phyloP scores from a whole-genome alignment of 495 filamentous ascomycete genomes.

The Choiromyces venosus region DNA sequence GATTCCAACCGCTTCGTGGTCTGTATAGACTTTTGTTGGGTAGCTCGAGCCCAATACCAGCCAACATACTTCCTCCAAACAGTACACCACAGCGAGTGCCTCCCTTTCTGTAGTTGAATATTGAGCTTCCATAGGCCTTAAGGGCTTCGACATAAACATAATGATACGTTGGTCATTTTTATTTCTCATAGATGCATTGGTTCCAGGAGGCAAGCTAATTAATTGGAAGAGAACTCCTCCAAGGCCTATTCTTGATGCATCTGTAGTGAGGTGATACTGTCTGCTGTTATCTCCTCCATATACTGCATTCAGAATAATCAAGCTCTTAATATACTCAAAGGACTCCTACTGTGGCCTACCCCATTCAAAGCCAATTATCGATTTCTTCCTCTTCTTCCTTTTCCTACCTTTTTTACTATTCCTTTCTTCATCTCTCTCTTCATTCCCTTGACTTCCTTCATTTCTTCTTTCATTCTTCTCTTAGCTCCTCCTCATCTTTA shows the following conservation, averaged over 20 bases:
- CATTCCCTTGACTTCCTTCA: too few relatives aligned
- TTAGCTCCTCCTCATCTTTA: too few relatives aligned
- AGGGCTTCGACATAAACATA: slow-evolving; percentile 2
- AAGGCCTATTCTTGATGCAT: background rate
- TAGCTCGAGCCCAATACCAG: background rate
- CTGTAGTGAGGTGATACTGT: slow-evolving; percentile 9
- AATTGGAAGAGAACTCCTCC: too few relatives aligned
- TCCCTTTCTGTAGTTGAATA: slow-evolving; percentile 12
- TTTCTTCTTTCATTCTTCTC: too few relatives aligned
- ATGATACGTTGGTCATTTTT: background rate
- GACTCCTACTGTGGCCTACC: too few relatives aligned
- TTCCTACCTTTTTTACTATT: too few relatives aligned
- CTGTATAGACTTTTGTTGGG: too few relatives aligned
- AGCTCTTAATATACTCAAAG: slow-evolving; percentile 9
- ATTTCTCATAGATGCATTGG: background rate
- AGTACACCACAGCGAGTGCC: slow-evolving; percentile 2
- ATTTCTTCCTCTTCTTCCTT: too few relatives aligned
- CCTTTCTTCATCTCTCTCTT: too few relatives aligned
- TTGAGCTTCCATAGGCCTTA: background rate
- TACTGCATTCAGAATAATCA: background rate
- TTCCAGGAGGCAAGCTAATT: slow-evolving; percentile 1
- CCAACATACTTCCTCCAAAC: slow-evolving; percentile 2
- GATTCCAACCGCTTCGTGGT: too few relatives aligned
- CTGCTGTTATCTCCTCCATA: background rate
- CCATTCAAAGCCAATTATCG: too few relatives aligned